Evolutionary conservation across 2,329 filamentous ascomycete genomes (phyloP), one percentile per base, ranked within the genome.

Genomic region (Hypomyces perniciosus): DNA sequence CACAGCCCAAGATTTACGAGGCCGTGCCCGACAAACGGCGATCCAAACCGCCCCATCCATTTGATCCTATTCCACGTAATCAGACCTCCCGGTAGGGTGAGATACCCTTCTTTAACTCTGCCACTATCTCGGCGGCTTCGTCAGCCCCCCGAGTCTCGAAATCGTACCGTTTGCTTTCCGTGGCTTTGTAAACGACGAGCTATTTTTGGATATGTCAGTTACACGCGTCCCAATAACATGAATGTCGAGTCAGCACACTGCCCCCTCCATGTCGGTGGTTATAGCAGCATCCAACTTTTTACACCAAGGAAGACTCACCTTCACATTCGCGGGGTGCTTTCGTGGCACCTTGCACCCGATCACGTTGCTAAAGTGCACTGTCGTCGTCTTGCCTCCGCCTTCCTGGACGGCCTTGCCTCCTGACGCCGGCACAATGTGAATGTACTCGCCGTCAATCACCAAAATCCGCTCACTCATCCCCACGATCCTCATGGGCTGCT

Each of bases 361-460:
- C 5, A 93, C 86, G 51, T 86, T 87, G 61, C 82, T 86, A 64
- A 92, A 91, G 61, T 91, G 88, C 44, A 92, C 86, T 38, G 87
- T 90, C 3, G 87, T 90, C 33, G 83, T 86, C 71, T 90, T 90
- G 34, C 80, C 80, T 50, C 75, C 77, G 26, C 75, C 77, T 50
- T 85, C 82, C 53, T 81, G 78, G 51, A 83, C 70, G 8, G 81
- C 79, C 63, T 86, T 88, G 35, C 84, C 83, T 8, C 78, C 78
- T 2, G 79, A 80, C 2, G 80, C 76, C 28, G 88, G 87, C 78
- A 90, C 85, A 60, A 95, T 90, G 67, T 92, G 88, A 55, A 95
- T 82, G 65, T 91, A 93, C 65, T 95, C 89, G 53, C 87, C 87
- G 60, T 92, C 88, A 57, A 95, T 88, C 43, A 86, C 83, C 39